Evolutionary conservation across 495 filamentous ascomycete species (phyloP).

Genomic region (Pyronema domesticum): DNA sequence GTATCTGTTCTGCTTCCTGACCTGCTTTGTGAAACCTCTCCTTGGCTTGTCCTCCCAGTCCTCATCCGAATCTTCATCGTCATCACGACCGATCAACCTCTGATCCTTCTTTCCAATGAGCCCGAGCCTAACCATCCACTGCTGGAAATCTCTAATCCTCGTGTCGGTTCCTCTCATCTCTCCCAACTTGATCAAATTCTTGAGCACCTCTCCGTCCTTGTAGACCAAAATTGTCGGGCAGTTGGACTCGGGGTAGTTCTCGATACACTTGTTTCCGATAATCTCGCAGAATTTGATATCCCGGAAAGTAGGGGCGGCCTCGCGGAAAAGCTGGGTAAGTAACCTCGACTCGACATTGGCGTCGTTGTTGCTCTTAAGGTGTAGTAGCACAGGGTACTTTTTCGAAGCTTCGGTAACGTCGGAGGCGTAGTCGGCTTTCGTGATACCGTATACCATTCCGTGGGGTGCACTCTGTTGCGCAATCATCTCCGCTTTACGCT

Average conservation of each 20-base stretch:
- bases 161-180: slow-evolving; percentile 57
- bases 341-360: slow-evolving; percentile 70
- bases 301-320: slow-evolving; percentile 63
- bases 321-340: slow-evolving; percentile 71
- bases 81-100: slow-evolving; percentile 46
- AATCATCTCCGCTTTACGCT: slow-evolving; percentile 64
- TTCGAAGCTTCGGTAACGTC: slow-evolving; percentile 87
- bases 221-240: slow-evolving; percentile 91
- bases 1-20: slow-evolving; percentile 25
- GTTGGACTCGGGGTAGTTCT: slow-evolving; percentile 86
- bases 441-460: slow-evolving; percentile 79
- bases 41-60: slow-evolving; percentile 27
- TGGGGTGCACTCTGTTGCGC: slow-evolving; percentile 54
- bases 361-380: slow-evolving; percentile 57
- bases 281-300: slow-evolving; percentile 99
- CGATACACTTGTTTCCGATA: slow-evolving; percentile 78
- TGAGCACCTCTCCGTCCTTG: slow-evolving; percentile 74
- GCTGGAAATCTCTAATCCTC: slow-evolving; percentile 48
- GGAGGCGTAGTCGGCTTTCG: slow-evolving; percentile 77
- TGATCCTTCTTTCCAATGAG: slow-evolving; percentile 61
- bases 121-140: slow-evolving; percentile 61
- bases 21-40: slow-evolving; percentile 22
- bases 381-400: slow-evolving; percentile 60
- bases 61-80: slow-evolving; percentile 35
- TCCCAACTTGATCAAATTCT: slow-evolving; percentile 69